Base-by-base conservation (phyloP, 441 rosid species). In the Jatropha podagrica region DNA sequence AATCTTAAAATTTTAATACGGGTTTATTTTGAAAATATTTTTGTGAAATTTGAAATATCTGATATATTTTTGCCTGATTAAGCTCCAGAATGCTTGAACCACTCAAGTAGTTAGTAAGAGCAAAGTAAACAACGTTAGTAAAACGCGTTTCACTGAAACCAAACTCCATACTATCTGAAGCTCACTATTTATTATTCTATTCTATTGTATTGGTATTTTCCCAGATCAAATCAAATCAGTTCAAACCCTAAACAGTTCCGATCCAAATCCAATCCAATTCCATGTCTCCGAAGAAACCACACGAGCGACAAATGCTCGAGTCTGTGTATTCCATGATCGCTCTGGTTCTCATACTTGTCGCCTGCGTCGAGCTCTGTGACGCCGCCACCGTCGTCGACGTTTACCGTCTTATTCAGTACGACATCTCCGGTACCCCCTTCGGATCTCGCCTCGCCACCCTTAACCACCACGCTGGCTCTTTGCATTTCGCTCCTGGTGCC, bases 321-420 rank as follows among this genome's bases (percentile, higher is more conserved):
- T 93, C 97, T 1, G 69, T 95, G 62, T 93, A 82, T 83, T 88
- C 96, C 3, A 66, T 93, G 68, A 55, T 93, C 7, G 87, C 97
- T 0, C 77, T 93, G 1, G 77, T 89, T 81, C 87, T 92, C 78
- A 75, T 92, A 42, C 92, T 95, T 74, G 86, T 92, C 7, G 93
- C 97, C 66, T 95, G 90, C 80, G 93, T 87, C 65, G 97, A 95
- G 83, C 97, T 95, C 73, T 90, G 94, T 78, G 98, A 87, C 73
- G 98, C 96, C 4, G 96, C 97, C 76, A 86, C 99, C 67, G 95
- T 88, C 65, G 92, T 96, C 68, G 98, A 96, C 79, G 98, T 91
- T 56, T 96, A 96, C 84, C 99, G 98, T 69, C 88, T 96, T 27
- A 93, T 96, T 65, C 99, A 93, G 76, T 96, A 96, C 56, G 99